phyloP scores from a whole-genome alignment of 192 early-diverging fungal species.

The Chytriomyces hyalinus region DNA sequence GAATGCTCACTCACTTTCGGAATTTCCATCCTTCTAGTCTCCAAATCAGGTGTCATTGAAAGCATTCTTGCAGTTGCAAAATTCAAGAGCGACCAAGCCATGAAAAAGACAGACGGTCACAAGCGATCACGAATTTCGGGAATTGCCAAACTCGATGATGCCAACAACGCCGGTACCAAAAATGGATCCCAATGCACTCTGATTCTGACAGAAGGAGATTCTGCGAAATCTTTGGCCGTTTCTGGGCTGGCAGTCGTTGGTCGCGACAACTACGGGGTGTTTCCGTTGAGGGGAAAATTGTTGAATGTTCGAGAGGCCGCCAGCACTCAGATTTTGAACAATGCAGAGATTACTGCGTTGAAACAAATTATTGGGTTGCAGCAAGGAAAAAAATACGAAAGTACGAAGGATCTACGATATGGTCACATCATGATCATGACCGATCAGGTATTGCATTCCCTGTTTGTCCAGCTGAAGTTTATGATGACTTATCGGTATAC shows the following conservation, averaged over 20 bases:
- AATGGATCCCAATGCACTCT: slow-evolving; percentile 82
- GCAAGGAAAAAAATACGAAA: slow-evolving; percentile 80
- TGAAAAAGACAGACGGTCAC: slow-evolving; percentile 89
- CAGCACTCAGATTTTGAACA: slow-evolving; percentile 68
- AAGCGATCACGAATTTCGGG: slow-evolving; percentile 70
- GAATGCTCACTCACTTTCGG: background rate
- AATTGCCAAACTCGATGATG: slow-evolving; percentile 93
- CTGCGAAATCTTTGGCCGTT: slow-evolving; percentile 89
- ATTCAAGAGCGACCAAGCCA: slow-evolving; percentile 71
- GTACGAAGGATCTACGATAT: slow-evolving; percentile 80
- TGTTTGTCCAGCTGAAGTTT: background rate
- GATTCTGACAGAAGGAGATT: slow-evolving; percentile 97
- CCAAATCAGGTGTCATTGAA: slow-evolving; percentile 85
- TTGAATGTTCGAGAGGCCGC: slow-evolving; percentile 94
- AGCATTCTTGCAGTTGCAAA: slow-evolving; percentile 73
- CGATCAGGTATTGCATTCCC: slow-evolving; percentile 70
- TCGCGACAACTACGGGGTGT: slow-evolving; percentile 90
- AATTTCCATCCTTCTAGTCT: slow-evolving; percentile 51
- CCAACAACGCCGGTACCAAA: slow-evolving; percentile 84
- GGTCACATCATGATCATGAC: slow-evolving; percentile 98
- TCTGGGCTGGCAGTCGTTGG: slow-evolving; percentile 87
- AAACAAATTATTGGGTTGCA: slow-evolving; percentile 94
- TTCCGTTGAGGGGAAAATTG: slow-evolving; percentile 94
- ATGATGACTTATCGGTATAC: background rate
- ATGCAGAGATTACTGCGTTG: slow-evolving; percentile 86